Evolutionary conservation across 768 basidiomycete genomes (phyloP).

Genomic region (Sporobolomyces phaffii): DNA sequence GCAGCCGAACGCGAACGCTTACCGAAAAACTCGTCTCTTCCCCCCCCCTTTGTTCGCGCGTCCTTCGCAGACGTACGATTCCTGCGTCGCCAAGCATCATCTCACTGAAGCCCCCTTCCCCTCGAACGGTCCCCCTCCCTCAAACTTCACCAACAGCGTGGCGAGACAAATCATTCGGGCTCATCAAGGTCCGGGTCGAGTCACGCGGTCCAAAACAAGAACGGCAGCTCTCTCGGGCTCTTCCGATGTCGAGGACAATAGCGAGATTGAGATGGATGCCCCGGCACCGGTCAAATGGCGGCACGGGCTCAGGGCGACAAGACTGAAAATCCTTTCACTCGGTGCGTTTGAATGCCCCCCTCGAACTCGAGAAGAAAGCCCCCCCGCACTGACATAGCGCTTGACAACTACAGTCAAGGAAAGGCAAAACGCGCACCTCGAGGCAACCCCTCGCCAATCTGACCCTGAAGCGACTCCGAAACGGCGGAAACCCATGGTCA

Average conservation of each 20-base stretch:
- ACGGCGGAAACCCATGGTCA: conserved; percentile 13
- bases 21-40: too few relatives aligned
- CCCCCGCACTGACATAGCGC: too few relatives aligned
- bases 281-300: neutral
- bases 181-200: neutral
- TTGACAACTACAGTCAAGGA: conserved; percentile 26
- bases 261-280: neutral
- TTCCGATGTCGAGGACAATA: neutral
- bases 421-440: neutral
- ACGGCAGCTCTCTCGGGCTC: neutral
- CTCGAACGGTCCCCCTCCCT: conserved; percentile 16
- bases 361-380: too few relatives aligned
- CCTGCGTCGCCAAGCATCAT: conserved; percentile 12
- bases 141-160: conserved; percentile 33
- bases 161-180: conserved; percentile 22
- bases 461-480: conserved; percentile 33
- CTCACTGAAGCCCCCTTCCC: conserved; percentile 27
- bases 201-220: neutral
- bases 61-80: conserved; percentile 13
- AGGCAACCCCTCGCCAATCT: conserved; percentile 21
- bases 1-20: too few relatives aligned
- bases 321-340: conserved; percentile 25
- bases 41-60: neutral
- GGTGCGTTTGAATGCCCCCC: conserved; percentile 6
- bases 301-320: conserved; percentile 21